Conservation (phyloP, 352 stramenopile genomes). For the Phytophthora idaei region DNA sequence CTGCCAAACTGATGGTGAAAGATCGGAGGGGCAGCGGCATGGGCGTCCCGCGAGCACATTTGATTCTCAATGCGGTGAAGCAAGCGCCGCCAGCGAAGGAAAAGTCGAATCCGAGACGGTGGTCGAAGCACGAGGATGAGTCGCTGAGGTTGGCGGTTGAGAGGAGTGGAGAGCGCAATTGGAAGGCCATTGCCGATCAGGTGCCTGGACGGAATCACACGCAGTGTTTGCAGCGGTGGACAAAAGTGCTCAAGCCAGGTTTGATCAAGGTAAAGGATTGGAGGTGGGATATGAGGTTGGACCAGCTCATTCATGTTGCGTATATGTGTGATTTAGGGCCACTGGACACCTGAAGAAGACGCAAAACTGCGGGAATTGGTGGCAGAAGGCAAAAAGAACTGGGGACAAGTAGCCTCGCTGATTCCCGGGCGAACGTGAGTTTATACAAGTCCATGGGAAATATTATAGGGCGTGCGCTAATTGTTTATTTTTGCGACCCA, state of each 20-base stretch:
- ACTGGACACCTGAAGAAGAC: slow-evolving; percentile 93
- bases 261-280: slow-evolving; percentile 84
- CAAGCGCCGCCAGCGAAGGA: slow-evolving; percentile 81
- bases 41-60: slow-evolving; percentile 67
- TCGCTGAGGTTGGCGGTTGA: slow-evolving; percentile 85
- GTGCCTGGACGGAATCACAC: slow-evolving; percentile 92
- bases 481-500: slow-evolving; percentile 33
- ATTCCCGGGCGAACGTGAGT: slow-evolving; percentile 85
- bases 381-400: slow-evolving; percentile 90
- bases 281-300: background rate
- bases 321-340: slow-evolving; percentile 57
- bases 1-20: slow-evolving; percentile 73
- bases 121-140: slow-evolving; percentile 88
- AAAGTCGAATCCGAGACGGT: slow-evolving; percentile 84
- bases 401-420: slow-evolving; percentile 85
- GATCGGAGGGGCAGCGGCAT: slow-evolving; percentile 79
- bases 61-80: slow-evolving; percentile 80
- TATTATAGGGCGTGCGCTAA: slow-evolving; percentile 12
- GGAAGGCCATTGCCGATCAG: slow-evolving; percentile 92
- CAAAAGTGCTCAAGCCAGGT: slow-evolving; percentile 93
- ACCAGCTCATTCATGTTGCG: slow-evolving; percentile 1
- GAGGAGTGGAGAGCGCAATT: slow-evolving; percentile 86
- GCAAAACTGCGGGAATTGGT: slow-evolving; percentile 83
- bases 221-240: slow-evolving; percentile 94
- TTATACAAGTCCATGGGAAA: background rate